Evolutionary conservation across 139 green algal species (phyloP).

Genomic region (Diplosphaera chodatii): DNA sequence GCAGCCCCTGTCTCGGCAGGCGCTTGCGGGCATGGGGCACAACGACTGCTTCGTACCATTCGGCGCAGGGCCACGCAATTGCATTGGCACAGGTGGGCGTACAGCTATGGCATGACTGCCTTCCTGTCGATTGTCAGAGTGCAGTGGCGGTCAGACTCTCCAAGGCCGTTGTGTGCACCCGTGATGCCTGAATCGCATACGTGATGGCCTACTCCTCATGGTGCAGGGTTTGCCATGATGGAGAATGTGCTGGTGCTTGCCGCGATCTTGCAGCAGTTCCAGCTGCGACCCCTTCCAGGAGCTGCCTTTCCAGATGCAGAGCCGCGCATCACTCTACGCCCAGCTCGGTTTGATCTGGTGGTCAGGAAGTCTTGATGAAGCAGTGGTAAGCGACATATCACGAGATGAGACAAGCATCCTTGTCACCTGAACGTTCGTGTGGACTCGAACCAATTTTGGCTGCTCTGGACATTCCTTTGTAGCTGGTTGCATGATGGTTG

Average conservation of each 20-base stretch:
- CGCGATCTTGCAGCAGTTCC: constrained; percentile 42
- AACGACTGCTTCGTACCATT: constrained; percentile 67
- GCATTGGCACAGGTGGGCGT: constrained; percentile 64
- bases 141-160: no score
- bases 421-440: no score
- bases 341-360: constrained; percentile 37
- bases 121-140: no score
- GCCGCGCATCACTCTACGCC: constrained; percentile 67
- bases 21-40: constrained; percentile 47
- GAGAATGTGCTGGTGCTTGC: constrained; percentile 75
- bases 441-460: no score
- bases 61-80: constrained; percentile 72
- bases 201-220: background rate
- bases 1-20: background rate
- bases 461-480: no score
- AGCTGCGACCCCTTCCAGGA: constrained; percentile 27
- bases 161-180: no score
- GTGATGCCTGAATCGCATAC: background rate
- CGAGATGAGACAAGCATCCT: no score
- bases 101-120: no score
- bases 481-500: no score
- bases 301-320: constrained; percentile 35
- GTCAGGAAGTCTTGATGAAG: background rate
- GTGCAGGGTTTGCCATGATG: constrained; percentile 78
- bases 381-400: no score